Evolutionary conservation across 306 rosid species (phyloP), one percentile per base, ranked within the genome.

Genomic region (Ammopiptanthus mongolicus): DNA sequence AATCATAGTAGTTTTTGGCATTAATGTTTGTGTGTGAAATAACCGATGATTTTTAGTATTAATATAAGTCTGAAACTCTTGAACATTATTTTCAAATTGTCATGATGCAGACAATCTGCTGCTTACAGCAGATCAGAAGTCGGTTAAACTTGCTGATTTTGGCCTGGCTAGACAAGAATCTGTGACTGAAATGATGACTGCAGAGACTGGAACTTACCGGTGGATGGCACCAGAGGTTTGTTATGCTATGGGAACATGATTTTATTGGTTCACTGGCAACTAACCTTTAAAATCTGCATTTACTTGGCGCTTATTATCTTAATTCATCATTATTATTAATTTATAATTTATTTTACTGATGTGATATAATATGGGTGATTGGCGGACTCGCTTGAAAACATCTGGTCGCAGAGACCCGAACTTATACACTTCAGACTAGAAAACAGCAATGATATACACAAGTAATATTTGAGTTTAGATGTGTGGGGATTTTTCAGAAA

Each of bases 211-310:
- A 79, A 90, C 97, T 37, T 93, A 93, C 82, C 95, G 97, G 5
- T 93, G 98, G 98, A 93, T 93, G 98, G 98, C 97, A 74, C 98
- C 98, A 11, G 97, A 93, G 95, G 97, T 90, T 79, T 80, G 81
- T 65, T 6, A 22, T 56, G 5, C 62, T 60, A 36, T 65, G 41
- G 52, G 42, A 68, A 37, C 9, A 15, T 53, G 21, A 5, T 64
- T 22, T 28, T 56, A 73, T 22, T 23, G 29, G 31, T 65, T 44
- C 8, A 69, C 15, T 1, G 6, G 2, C 8, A 42, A 18, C 36
- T 6, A 56, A 36, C 34, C 12, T 7, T 71, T 34, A 17, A 70
- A 2, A 13, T 31, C 42, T 10, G 12, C 33, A 18, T 9, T 23
- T 61, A n/a, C 64, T 62, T 63, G 11, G 48, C 13, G 41, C 22